phyloP scores from a whole-genome alignment of 2,329 filamentous ascomycete genomes.

The Pseudohalonectria lignicola region DNA sequence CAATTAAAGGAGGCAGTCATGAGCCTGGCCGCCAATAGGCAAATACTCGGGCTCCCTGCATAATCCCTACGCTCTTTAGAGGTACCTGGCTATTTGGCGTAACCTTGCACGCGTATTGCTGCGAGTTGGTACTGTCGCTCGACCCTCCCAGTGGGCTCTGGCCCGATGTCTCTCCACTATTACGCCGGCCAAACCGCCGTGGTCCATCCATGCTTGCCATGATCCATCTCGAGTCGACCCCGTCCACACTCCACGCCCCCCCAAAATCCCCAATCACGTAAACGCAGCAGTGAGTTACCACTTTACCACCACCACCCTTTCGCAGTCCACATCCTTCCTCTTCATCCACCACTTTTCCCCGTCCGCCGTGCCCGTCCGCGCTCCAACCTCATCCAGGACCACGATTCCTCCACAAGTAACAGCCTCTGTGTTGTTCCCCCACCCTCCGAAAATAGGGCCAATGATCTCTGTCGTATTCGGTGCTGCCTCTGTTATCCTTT shows the following conservation, averaged over 20 bases:
- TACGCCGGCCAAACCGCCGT: constrained; percentile 47
- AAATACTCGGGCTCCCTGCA: background rate
- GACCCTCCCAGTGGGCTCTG: constrained; percentile 10
- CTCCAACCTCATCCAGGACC: background rate
- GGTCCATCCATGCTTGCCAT: constrained; percentile 27
- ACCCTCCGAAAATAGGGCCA: constrained; percentile 12
- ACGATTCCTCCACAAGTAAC: background rate
- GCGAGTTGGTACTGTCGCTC: constrained; percentile 4
- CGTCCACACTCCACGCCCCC: constrained; percentile 5
- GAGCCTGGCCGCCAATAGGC: background rate
- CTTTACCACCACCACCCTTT: too few species aligned
- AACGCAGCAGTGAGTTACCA: too few species aligned
- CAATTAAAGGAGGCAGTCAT: constrained; percentile 4
- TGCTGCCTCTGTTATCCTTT: too few species aligned
- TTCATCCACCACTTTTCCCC: background rate
- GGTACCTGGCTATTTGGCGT: background rate
- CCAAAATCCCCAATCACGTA: too few species aligned
- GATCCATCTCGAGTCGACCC: constrained; percentile 18
- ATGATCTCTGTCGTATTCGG: constrained; percentile 7
- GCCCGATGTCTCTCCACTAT: constrained; percentile 36
- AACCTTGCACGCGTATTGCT: too few species aligned
- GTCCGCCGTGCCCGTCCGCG: constrained; percentile 1
- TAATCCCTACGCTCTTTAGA: background rate
- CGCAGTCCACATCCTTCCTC: constrained; percentile 7
- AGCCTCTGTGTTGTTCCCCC: constrained; percentile 5